Percentiles rank a stretch among this genome's conserved stretches.
These are phyloP conservation scores for Berkeleyomyces rouxiae DNA, from an alignment of 2,329 filamentous ascomycete species.

Conservation along the genomic window DNA sequence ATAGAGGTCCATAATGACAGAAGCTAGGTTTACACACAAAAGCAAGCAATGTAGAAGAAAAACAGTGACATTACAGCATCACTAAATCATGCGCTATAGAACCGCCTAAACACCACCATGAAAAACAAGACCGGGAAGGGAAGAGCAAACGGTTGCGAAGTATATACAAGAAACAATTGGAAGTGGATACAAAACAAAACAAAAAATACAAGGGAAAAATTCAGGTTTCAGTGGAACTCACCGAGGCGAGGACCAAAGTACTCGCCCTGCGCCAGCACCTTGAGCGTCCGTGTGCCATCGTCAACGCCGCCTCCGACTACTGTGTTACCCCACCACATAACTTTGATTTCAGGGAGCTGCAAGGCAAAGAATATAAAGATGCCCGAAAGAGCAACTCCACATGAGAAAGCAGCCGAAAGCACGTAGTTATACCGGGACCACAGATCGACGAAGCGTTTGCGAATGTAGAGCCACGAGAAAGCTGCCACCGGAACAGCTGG, in stretches of 20 bases:
- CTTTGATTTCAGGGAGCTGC: conserved; percentile 26
- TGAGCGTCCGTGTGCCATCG: conserved; percentile 23
- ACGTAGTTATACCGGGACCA: conserved; percentile 36
- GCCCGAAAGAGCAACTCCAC: conserved; percentile 32
- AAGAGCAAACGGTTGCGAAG: neutral
- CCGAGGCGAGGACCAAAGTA: conserved; percentile 20
- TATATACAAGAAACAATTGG: neutral
- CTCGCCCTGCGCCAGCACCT: conserved; percentile 20
- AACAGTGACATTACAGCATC: neutral
- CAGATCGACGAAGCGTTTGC: conserved; percentile 22
- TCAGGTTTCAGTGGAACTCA: conserved; percentile 10
- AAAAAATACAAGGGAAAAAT: neutral
- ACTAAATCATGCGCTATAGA: conserved; percentile 1
- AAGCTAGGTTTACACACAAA: neutral
- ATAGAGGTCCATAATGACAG: neutral
- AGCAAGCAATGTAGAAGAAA: neutral
- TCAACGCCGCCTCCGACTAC: conserved; percentile 27
- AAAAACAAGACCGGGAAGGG: neutral
- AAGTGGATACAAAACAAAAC: neutral
- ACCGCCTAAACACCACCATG: neutral
- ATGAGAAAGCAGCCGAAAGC: conserved; percentile 33
- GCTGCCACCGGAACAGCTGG: conserved; percentile 27
- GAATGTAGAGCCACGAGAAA: conserved; percentile 27
- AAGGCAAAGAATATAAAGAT: conserved; percentile 38
- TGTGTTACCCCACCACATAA: conserved; percentile 35